A percentile compares a stretch with the other conserved stretches of the same genome.
phyloP scores from a whole-genome alignment of 805 yeast species.

The Hanseniaspora guilliermondii region DNA sequence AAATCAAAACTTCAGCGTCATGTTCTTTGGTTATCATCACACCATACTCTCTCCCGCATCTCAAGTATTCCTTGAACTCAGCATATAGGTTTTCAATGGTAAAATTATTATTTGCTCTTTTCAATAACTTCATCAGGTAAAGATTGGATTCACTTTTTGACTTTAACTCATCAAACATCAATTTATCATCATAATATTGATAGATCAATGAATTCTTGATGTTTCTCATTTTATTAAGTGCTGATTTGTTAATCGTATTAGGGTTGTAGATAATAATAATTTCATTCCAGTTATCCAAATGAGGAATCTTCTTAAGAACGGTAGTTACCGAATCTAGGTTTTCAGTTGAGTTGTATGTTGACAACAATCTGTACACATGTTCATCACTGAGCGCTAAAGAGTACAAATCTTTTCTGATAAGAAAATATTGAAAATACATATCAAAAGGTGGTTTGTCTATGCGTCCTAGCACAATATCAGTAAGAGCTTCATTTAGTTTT shows the following conservation, averaged over 20 bases:
- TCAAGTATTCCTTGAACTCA: not conserved
- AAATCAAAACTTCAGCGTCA: not conserved
- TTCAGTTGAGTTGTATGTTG: not conserved
- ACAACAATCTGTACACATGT: not conserved
- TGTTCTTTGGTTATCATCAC: not conserved
- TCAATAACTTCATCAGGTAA: not conserved
- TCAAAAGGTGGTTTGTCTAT: too few relatives aligned
- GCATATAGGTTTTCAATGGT: not conserved
- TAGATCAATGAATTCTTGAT: not conserved
- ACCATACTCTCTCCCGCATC: not conserved
- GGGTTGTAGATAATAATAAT: not conserved
- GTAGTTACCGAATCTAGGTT: not conserved
- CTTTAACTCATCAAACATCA: not conserved
- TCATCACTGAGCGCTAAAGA: not conserved
- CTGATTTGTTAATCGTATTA: too few relatives aligned
- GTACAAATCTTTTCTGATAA: not conserved
- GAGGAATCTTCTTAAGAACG: not conserved
- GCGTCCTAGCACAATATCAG: not conserved
- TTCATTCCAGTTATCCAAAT: not conserved
- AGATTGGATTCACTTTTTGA: not conserved
- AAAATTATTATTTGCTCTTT: not conserved
- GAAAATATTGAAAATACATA: too few relatives aligned
- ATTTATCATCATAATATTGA: not conserved
- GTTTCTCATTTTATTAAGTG: not conserved
- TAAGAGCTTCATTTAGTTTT: not conserved